A percentile compares a stretch with the other conserved stretches of the same genome.
Conservation (phyloP, 139 green algal species). For the Micractinium sp. region DNA sequence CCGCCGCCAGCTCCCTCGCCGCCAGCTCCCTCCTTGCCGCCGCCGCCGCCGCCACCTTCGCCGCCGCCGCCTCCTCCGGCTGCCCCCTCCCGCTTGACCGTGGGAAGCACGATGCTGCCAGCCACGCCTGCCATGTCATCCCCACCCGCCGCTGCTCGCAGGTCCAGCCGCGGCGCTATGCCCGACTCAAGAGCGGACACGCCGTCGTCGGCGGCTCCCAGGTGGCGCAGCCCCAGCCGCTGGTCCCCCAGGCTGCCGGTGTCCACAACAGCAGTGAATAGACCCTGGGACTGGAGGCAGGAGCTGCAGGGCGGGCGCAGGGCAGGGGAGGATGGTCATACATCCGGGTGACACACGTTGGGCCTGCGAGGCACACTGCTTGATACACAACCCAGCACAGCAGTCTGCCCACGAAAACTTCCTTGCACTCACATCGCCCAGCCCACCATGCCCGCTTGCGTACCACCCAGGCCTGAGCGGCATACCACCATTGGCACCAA, state of each 20-base stretch:
- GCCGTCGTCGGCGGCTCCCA: constrained; percentile 8
- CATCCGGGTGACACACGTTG: background rate
- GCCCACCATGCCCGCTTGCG: background rate
- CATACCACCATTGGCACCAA: background rate
- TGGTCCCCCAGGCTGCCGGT: constrained; percentile 30
- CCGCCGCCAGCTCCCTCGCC: background rate
- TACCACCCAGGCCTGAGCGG: no score
- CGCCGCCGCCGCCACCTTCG: background rate
- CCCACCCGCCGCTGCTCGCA: background rate
- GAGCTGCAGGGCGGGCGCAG: constrained; percentile 11
- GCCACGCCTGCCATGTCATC: background rate
- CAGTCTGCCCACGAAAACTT: no score
- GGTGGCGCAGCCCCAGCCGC: constrained; percentile 59
- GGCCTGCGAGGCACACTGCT: no score
- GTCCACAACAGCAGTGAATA: constrained; percentile 64
- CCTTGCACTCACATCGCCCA: background rate
- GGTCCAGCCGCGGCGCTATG: background rate
- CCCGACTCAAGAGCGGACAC: constrained; percentile 43
- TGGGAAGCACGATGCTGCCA: background rate
- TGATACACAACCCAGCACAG: no score
- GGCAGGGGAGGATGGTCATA: background rate
- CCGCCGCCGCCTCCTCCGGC: background rate
- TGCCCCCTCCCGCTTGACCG: background rate
- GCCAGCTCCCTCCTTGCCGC: background rate
- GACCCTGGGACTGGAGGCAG: constrained; percentile 49